Conservation (phyloP, 2,329 filamentous ascomycete genomes). For the Colletotrichum liaoningense region DNA sequence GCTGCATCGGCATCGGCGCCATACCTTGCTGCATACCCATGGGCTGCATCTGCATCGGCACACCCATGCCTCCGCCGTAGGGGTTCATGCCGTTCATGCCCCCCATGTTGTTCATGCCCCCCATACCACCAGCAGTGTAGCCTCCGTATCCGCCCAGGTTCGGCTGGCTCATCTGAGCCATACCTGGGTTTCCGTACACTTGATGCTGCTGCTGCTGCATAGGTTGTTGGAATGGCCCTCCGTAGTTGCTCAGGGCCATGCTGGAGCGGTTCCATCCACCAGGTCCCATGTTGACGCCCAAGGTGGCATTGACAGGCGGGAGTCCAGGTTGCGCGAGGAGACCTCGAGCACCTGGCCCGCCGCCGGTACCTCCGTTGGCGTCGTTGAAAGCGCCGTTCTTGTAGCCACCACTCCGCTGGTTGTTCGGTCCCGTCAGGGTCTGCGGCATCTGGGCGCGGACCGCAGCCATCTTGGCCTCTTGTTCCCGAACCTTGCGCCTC, state of each 20-base stretch:
- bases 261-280: constrained; percentile 38
- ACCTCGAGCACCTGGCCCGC: constrained; percentile 22
- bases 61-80: constrained; percentile 35
- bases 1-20: constrained; percentile 39
- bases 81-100: constrained; percentile 37
- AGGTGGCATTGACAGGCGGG: constrained; percentile 38
- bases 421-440: constrained; percentile 45
- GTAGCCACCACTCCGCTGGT: constrained; percentile 57
- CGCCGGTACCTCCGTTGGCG: constrained; percentile 54
- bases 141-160: constrained; percentile 19
- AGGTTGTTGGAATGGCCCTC: constrained; percentile 35
- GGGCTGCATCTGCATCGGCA: constrained; percentile 37
- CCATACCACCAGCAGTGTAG: constrained; percentile 37
- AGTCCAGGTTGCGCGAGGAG: neutral
- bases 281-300: constrained; percentile 40
- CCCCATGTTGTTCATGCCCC: constrained; percentile 30
- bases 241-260: constrained; percentile 45
- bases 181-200: constrained; percentile 37
- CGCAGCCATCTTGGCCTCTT: constrained; percentile 60
- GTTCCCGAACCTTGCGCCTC: constrained; percentile 52
- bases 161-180: constrained; percentile 22
- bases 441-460: constrained; percentile 63
- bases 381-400: constrained; percentile 67
- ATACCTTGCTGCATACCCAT: constrained; percentile 34
- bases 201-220: constrained; percentile 18